phyloP scores from a whole-genome alignment of 2,329 filamentous ascomycete genomes.

The Beauveria scarabaeidicola region DNA sequence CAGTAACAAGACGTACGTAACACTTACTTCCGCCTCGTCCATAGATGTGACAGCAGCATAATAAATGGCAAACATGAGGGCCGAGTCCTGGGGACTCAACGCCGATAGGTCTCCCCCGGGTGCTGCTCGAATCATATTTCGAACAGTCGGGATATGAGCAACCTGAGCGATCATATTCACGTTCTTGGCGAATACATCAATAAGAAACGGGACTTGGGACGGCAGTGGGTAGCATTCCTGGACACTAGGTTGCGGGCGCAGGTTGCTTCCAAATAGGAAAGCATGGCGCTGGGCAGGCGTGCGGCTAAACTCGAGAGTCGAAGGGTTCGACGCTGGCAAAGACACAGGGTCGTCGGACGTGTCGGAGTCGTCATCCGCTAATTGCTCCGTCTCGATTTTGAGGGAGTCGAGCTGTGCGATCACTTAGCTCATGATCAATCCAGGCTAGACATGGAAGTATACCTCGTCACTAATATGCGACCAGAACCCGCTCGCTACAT shows the following conservation, averaged over 20 bases:
- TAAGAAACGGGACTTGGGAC: constrained; percentile 45
- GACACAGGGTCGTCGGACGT: constrained; percentile 29
- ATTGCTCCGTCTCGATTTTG: constrained; percentile 29
- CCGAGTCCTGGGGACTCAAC: constrained; percentile 37
- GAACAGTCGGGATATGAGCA: constrained; percentile 38
- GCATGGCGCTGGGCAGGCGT: constrained; percentile 38
- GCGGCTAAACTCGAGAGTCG: constrained; percentile 32
- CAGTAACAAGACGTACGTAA: neutral
- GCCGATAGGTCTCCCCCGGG: constrained; percentile 22
- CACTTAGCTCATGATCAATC: neutral
- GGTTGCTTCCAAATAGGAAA: constrained; percentile 43
- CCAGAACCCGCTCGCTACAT: constrained; percentile 47
- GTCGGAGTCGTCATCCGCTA: constrained; percentile 26
- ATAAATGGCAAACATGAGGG: constrained; percentile 49
- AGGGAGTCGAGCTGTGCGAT: constrained; percentile 33
- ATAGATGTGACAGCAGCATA: constrained; percentile 47
- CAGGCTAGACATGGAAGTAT: constrained; percentile 14
- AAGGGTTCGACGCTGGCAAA: constrained; percentile 20
- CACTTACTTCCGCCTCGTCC: constrained; percentile 46
- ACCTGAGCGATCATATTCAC: constrained; percentile 36
- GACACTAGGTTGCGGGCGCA: constrained; percentile 24
- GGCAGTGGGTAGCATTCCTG: constrained; percentile 41
- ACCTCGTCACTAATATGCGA: constrained; percentile 48
- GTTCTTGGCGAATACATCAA: constrained; percentile 43
- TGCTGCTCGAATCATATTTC: constrained; percentile 27